Percentiles rank a stretch among this genome's conserved stretches.
phyloP scores from a whole-genome alignment of 495 filamentous ascomycete genomes.

The Evansstolkia leycettana region DNA sequence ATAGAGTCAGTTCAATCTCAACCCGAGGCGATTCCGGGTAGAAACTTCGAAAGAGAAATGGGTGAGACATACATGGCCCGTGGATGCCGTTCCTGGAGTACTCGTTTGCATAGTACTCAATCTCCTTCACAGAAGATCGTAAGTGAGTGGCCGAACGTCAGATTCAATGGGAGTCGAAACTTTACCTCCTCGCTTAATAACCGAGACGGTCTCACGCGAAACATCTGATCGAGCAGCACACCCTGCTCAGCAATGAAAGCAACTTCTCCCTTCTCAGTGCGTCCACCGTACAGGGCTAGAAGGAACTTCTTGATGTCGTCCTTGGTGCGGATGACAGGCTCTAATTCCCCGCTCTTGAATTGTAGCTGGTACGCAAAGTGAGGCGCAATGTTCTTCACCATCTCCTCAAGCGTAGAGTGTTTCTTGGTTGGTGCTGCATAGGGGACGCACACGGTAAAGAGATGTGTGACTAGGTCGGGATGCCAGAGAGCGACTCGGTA shows the following conservation, averaged over 20 bases:
- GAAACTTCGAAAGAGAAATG: not conserved
- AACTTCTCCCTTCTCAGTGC: slow-evolving; percentile 36
- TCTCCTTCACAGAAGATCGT: slow-evolving; percentile 31
- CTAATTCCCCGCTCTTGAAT: slow-evolving; percentile 52
- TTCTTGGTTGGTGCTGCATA: slow-evolving; percentile 39
- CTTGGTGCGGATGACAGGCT: slow-evolving; percentile 40
- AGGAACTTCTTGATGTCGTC: slow-evolving; percentile 56
- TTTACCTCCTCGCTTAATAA: slow-evolving; percentile 49
- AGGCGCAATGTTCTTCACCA: slow-evolving; percentile 48
- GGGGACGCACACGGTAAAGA: slow-evolving; percentile 74
- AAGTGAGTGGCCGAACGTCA: too few species aligned
- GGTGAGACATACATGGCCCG: slow-evolving; percentile 47
- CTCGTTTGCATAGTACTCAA: slow-evolving; percentile 64
- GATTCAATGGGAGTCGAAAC: slow-evolving; percentile 2
- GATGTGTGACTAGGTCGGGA: slow-evolving; percentile 54
- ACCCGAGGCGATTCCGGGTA: not conserved
- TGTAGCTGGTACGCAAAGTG: slow-evolving; percentile 78
- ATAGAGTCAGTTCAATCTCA: too few species aligned
- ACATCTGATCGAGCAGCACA: slow-evolving; percentile 41
- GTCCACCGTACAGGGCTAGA: slow-evolving; percentile 54
- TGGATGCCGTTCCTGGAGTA: slow-evolving; percentile 60
- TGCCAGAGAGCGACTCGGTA: slow-evolving; percentile 59
- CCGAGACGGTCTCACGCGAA: slow-evolving; percentile 30
- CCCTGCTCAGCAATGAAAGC: slow-evolving; percentile 46
- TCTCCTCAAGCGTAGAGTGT: slow-evolving; percentile 36